Base-by-base conservation (phyloP, 495 filamentous ascomycete genomes). In the Talaromyces adpressus region DNA sequence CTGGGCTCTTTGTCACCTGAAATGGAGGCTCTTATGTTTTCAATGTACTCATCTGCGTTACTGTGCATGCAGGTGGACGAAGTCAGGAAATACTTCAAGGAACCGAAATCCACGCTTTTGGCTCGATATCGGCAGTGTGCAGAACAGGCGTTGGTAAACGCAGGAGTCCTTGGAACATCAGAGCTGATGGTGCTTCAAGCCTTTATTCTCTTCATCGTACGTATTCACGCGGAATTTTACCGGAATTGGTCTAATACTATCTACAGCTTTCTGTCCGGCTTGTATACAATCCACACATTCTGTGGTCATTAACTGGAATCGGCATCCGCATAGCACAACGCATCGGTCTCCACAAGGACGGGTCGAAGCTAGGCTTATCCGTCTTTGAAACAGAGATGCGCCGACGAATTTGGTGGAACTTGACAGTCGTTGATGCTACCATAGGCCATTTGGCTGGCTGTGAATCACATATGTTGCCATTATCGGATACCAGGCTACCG, bases 1-100 rank as follows among this genome's bases (percentile, higher is more conserved):
- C 57, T 79, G 1, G 60, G 69, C 12, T 66, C 66, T 6, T 61
- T 80, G 6, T 66, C 71, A 4, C 77, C 71, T 39, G 72, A 72
- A 4, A 68, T 75, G 16, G 76, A 83, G 53, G 74, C 75, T 30
- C 65, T 85, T 30, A 73, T 84, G 70, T 85, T 83, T 57, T 70
- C 72, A 4, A 80, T 85, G 2, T 85, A 82, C 62, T 74, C 75
- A 27, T 67, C 75, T 4, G 70, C 81, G 20, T 57, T 82, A n/a
- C 69, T 70, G 5, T 75, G 78, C 1, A 59, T 84, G 47, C 65
- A 61, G 11, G 66, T 71, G 8, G 68, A 66, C 5, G 80, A 84
- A 3, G 78, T 76, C 7, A 63, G 71, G 30, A 66, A 63, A 4
- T 65, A 74, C 2, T 81, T 84, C 53, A 77, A 77, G 20, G 75